phyloP scores from a whole-genome alignment of 805 yeast genomes.

The Metschnikowia dekortorum region DNA sequence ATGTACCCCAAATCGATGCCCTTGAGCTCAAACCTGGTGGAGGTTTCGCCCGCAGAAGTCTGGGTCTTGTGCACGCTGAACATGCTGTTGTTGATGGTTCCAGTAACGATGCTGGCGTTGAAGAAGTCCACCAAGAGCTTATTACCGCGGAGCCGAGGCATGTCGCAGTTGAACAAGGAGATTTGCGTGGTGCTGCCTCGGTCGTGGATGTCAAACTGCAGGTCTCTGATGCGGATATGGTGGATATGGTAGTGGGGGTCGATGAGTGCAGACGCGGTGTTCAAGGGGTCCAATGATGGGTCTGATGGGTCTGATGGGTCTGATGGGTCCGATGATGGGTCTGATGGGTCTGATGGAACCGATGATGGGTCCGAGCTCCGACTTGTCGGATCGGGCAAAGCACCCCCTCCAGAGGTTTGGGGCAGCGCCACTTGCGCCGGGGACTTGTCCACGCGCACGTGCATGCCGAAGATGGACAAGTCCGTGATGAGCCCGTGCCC shows the following conservation, averaged over 20 bases:
- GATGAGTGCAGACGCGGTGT: conserved; percentile 10
- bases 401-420: neutral
- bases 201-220: conserved; percentile 38
- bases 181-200: conserved; percentile 38
- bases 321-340: too few relatives aligned
- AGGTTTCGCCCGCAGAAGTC: conserved; percentile 32
- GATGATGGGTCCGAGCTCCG: too few relatives aligned
- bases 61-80: conserved; percentile 77
- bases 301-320: too few relatives aligned
- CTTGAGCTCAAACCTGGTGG: conserved; percentile 37
- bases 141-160: conserved; percentile 55
- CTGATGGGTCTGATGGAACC: too few relatives aligned
- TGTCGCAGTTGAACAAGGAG: conserved; percentile 60
- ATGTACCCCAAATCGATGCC: conserved; percentile 37
- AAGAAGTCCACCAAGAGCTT: conserved; percentile 62
- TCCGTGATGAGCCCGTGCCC: conserved; percentile 51
- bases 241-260: conserved; percentile 33
- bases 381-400: too few relatives aligned
- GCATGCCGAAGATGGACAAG: conserved; percentile 45
- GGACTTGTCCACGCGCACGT: conserved; percentile 26
- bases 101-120: conserved; percentile 66
- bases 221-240: conserved; percentile 48
- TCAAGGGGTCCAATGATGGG: too few relatives aligned
- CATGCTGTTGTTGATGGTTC: conserved; percentile 69
- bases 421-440: neutral